phyloP scores from a whole-genome alignment of 1,284 basidiomycete species.

The Ustilago trichophora region DNA sequence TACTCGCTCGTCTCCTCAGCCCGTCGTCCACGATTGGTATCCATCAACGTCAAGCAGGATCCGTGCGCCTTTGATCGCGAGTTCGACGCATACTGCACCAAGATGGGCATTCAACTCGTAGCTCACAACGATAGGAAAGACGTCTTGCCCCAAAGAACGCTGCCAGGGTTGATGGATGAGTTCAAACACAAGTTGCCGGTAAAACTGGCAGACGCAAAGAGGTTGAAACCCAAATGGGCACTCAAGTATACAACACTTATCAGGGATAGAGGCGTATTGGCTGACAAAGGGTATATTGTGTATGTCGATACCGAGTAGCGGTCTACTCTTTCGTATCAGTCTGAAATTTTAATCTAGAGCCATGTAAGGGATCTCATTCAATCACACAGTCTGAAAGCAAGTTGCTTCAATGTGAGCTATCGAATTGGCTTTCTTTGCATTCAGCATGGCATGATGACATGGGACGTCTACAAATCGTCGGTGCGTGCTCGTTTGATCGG shows the following conservation, averaged over 20 bases:
- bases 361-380: no score
- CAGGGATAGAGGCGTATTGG: constrained; percentile 54
- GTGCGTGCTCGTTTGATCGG: constrained; percentile 43
- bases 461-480: constrained; percentile 15
- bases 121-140: constrained; percentile 50
- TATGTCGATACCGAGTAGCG: constrained; percentile 17
- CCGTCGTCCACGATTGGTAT: constrained; percentile 40
- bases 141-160: constrained; percentile 43
- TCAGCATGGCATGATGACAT: no score
- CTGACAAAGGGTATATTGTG: constrained; percentile 53
- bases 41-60: constrained; percentile 55
- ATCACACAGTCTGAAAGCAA: no score
- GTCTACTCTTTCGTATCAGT: background rate
- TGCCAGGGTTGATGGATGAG: constrained; percentile 51
- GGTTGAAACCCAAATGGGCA: constrained; percentile 47
- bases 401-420: no score
- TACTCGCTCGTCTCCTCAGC: constrained; percentile 29
- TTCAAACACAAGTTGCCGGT: constrained; percentile 44
- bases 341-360: no score
- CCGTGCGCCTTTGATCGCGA: constrained; percentile 44
- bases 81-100: constrained; percentile 48
- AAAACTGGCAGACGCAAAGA: constrained; percentile 2
- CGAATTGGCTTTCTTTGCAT: no score
- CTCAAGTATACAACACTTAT: constrained; percentile 59
- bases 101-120: constrained; percentile 46